Evolutionary conservation across 2,329 filamentous ascomycete genomes (phyloP).

Genomic region (Fonsecaea pedrosoi): DNA sequence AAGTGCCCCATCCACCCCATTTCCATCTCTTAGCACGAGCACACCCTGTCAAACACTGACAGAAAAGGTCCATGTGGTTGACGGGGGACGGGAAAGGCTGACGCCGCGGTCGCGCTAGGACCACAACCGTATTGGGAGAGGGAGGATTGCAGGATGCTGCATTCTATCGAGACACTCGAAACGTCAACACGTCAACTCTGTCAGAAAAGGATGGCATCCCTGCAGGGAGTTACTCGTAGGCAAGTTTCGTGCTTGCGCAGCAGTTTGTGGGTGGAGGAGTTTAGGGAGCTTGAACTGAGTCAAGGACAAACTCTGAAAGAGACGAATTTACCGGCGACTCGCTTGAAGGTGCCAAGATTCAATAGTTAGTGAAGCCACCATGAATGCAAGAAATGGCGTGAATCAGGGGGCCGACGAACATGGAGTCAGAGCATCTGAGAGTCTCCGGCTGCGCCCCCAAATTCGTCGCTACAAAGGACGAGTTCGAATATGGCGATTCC

Average conservation of each 20-base stretch:
- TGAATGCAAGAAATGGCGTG: neutral
- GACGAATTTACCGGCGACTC: constrained; percentile 4
- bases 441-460: constrained; percentile 4
- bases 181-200: neutral
- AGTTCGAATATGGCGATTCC: neutral
- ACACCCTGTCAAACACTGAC: neutral
- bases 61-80: neutral
- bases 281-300: neutral
- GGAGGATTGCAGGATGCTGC: neutral
- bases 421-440: constrained; percentile 1
- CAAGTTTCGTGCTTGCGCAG: neutral
- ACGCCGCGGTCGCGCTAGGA: neutral
- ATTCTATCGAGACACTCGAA: neutral
- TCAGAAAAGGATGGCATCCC: neutral
- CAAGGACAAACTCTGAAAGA: neutral
- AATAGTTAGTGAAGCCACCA: constrained; percentile 25
- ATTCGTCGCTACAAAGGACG: neutral
- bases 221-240: neutral
- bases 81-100: constrained; percentile 9
- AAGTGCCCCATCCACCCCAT: constrained; percentile 1
- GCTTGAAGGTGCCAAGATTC: constrained; percentile 29
- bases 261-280: neutral
- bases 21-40: neutral
- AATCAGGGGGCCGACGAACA: neutral
- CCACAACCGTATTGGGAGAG: neutral